phyloP scores from a whole-genome alignment of 2,329 filamentous ascomycete species.

The Verticillium albo-atrum region DNA sequence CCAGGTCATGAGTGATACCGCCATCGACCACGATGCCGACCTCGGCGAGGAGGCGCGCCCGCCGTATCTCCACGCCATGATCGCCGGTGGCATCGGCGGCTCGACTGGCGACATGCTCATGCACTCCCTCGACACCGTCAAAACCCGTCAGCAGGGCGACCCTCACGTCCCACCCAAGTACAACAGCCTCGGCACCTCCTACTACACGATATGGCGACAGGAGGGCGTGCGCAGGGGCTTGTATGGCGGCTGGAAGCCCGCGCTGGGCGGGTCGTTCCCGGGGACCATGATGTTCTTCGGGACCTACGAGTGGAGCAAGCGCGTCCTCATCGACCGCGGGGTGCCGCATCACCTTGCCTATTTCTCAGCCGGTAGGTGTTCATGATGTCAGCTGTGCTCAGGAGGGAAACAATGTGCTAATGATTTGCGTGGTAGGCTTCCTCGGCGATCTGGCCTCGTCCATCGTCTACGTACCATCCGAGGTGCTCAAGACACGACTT shows the following conservation, averaged over 20 bases:
- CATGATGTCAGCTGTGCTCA: background rate
- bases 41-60: constrained; percentile 37
- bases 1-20: constrained; percentile 7
- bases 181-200: constrained; percentile 82
- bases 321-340: constrained; percentile 78
- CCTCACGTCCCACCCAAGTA: constrained; percentile 92
- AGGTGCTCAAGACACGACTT: constrained; percentile 94
- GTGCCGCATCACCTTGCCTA: constrained; percentile 81
- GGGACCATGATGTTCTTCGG: constrained; percentile 96
- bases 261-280: constrained; percentile 85
- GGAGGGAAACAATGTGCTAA: background rate
- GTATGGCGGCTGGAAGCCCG: constrained; percentile 91
- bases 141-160: constrained; percentile 95
- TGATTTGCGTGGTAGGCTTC: constrained; percentile 57
- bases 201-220: constrained; percentile 88
- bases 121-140: constrained; percentile 98
- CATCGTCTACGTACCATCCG: constrained; percentile 91
- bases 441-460: constrained; percentile 89
- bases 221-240: constrained; percentile 82
- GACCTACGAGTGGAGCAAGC: constrained; percentile 92
- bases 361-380: constrained; percentile 67
- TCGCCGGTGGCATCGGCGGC: constrained; percentile 89
- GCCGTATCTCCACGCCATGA: constrained; percentile 63
- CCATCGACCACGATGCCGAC: constrained; percentile 20
- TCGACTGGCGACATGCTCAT: constrained; percentile 95